A percentile compares a stretch with the other conserved stretches of the same genome.
Evolutionary conservation across 2,329 filamentous ascomycete genomes (phyloP).

Genomic region (Phialophora expanda): DNA sequence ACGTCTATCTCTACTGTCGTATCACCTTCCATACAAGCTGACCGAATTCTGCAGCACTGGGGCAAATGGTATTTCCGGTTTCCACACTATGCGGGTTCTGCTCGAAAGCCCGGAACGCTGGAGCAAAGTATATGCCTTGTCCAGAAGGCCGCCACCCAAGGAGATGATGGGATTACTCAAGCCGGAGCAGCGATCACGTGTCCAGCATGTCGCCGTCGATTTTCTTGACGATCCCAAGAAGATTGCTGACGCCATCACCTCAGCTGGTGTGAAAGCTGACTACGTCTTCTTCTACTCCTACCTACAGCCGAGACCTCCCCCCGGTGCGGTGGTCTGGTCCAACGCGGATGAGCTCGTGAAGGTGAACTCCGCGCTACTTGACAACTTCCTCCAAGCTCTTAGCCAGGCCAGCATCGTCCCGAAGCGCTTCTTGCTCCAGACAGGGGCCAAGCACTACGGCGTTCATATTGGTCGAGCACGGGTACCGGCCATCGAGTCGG

Average conservation of each 20-base stretch:
- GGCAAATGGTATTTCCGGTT: slow-evolving; percentile 61
- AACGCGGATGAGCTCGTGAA: slow-evolving; percentile 57
- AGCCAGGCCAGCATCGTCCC: slow-evolving; percentile 51
- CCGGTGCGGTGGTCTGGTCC: slow-evolving; percentile 54
- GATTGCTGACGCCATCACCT: slow-evolving; percentile 39
- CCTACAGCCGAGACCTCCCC: slow-evolving; percentile 57
- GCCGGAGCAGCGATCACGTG: slow-evolving; percentile 46
- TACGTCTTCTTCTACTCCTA: slow-evolving; percentile 63
- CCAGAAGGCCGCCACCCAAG: slow-evolving; percentile 51
- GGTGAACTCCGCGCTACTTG: slow-evolving; percentile 53
- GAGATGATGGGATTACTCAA: slow-evolving; percentile 43
- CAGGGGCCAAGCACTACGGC: slow-evolving; percentile 60
- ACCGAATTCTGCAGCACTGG: slow-evolving; percentile 46
- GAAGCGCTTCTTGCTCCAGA: slow-evolving; percentile 57
- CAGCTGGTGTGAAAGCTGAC: slow-evolving; percentile 41
- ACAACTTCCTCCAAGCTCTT: slow-evolving; percentile 57
- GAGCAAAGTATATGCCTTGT: slow-evolving; percentile 59
- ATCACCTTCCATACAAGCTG: neutral
- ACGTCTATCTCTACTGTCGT: neutral
- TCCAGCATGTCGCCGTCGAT: slow-evolving; percentile 51
- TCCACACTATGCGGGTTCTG: slow-evolving; percentile 58
- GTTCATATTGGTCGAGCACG: slow-evolving; percentile 54
- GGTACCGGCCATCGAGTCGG: slow-evolving; percentile 54
- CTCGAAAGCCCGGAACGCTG: slow-evolving; percentile 53
- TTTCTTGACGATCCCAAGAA: slow-evolving; percentile 43